Base-by-base conservation (phyloP, 2,329 filamentous ascomycete species). In the Cercospora berteroae region DNA sequence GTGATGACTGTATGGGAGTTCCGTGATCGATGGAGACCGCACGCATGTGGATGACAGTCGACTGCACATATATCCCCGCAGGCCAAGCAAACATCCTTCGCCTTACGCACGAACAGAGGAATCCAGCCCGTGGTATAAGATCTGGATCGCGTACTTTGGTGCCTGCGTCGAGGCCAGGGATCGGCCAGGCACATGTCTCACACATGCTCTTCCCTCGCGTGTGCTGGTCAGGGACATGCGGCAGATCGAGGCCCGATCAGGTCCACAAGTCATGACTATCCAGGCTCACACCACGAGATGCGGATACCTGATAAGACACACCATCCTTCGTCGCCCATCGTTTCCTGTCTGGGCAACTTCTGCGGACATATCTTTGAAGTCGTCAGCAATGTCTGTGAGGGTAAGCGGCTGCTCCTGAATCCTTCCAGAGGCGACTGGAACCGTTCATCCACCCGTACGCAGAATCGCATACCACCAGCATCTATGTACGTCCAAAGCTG, bases 91-190 rank as follows among this genome's bases (percentile, higher is more conserved):
- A 20, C 25, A 36, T 27, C 27, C 55, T 31, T 58, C 16, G 31
- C n/a, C 18, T 36, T 58, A 27, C 27, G 25, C 55, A 33, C 33
- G n/a, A 27, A 36, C 55, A 20, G 27, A 16, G 31, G 20, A 18
- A 13, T 16, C 55, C 18, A 57, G 13, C 16, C 55, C 6, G n/a
- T 57, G 25, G 27, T 16, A 33, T 39, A 33, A 13, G 39, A 33
- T 61, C 59, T 61, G 39, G 59, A 61, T 12, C 25, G 36, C 42
- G 50, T 61, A 33, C 59, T 61, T 61, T 48, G 12, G 39, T 61
- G 42, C 39, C 39, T 61, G 39, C 36, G 27, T 44, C 23, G 39
- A 27, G 25, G 25, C 10, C 39, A 48, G 36, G 10, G 6, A 31
- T 48, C 39, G n/a, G 55, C 29, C 25, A 57, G 29, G 25, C 27